phyloP scores from a whole-genome alignment of 1,284 basidiomycete genomes.

The Sanghuangporus weigelae region DNA sequence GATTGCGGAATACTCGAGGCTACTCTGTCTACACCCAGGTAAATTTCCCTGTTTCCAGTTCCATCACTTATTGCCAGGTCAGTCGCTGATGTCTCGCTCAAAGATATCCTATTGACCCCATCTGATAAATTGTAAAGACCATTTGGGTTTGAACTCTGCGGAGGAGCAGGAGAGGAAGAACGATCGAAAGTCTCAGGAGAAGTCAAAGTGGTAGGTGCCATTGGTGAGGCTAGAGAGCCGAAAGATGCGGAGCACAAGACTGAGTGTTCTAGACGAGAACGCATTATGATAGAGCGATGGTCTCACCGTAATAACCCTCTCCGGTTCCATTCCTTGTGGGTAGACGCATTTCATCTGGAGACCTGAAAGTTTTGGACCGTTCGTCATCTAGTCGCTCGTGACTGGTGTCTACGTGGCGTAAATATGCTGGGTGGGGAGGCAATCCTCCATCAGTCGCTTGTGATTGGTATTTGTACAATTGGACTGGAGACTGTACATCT shows the following conservation, averaged over 20 bases:
- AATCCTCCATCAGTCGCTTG: neutral
- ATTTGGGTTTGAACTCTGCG: neutral
- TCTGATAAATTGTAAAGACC: neutral
- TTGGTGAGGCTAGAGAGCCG: neutral
- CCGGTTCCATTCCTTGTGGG: neutral
- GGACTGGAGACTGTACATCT: neutral
- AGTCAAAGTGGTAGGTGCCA: neutral
- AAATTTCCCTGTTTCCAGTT: neutral
- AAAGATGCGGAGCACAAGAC: neutral
- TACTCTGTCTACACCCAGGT: neutral
- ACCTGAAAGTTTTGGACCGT: neutral
- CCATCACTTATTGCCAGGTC: neutral
- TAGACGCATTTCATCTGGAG: neutral
- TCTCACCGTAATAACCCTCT: neutral
- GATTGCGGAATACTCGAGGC: neutral
- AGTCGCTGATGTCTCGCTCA: neutral
- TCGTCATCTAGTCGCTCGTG: neutral
- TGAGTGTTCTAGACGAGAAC: neutral
- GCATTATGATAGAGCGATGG: neutral
- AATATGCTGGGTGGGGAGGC: conserved; percentile 3
- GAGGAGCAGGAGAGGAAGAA: neutral
- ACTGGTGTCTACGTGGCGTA: neutral
- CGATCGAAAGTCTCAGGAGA: too few relatives aligned
- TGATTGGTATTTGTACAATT: neutral
- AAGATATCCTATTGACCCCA: neutral